phyloP scores from a whole-genome alignment of 2,329 filamentous ascomycete genomes.

The Lasiodiplodia hormozganensis region DNA sequence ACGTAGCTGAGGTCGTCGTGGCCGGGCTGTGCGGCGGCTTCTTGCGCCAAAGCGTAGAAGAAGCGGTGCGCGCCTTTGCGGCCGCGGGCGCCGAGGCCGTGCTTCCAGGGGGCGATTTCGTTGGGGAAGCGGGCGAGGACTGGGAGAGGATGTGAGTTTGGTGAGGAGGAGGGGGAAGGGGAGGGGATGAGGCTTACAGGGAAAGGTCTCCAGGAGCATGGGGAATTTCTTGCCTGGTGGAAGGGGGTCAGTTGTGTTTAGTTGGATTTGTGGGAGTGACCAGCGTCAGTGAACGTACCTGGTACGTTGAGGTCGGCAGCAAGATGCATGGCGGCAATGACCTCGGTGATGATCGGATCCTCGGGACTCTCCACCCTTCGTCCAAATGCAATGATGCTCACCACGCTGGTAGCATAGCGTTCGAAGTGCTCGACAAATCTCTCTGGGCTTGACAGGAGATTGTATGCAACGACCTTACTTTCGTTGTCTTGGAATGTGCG shows the following conservation, averaged over 20 bases:
- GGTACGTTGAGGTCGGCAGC: constrained; percentile 60
- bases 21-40: constrained; percentile 37
- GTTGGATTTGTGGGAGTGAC: constrained; percentile 36
- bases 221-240: constrained; percentile 59
- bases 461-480: constrained; percentile 62
- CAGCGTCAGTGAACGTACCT: constrained; percentile 18
- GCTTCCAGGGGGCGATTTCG: constrained; percentile 44
- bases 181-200: constrained; percentile 35
- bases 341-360: constrained; percentile 66
- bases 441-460: constrained; percentile 53
- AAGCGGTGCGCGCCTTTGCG: constrained; percentile 43
- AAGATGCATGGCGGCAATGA: constrained; percentile 64
- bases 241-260: constrained; percentile 60
- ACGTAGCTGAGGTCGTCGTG: constrained; percentile 42
- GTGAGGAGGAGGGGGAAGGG: constrained; percentile 46
- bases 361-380: constrained; percentile 57
- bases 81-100: constrained; percentile 39
- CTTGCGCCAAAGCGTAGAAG: constrained; percentile 43
- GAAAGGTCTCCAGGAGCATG: constrained; percentile 65
- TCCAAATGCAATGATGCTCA: constrained; percentile 65
- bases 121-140: constrained; percentile 39
- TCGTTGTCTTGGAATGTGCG: constrained; percentile 66
- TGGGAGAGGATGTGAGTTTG: constrained; percentile 35
- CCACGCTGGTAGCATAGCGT: constrained; percentile 61
- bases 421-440: constrained; percentile 63